Base-by-base conservation (phyloP, 352 stramenopile genomes). In the Globisporangium ultimum region DNA sequence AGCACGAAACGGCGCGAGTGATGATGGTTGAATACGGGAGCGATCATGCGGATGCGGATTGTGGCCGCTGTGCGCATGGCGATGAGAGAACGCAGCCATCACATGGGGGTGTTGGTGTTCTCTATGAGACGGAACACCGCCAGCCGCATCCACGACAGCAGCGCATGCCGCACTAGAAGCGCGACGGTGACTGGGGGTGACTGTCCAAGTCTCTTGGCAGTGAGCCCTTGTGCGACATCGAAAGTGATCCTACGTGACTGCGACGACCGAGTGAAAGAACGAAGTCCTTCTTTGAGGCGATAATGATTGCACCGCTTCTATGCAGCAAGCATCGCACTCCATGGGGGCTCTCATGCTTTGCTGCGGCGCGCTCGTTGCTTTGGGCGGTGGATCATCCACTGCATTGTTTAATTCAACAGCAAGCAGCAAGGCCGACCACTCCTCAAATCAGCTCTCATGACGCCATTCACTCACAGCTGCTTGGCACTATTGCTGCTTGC, bases 41-140 rank as follows among this genome's bases (percentile, higher is more conserved):
- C 4, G 40, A 45, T 45, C 28, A 6, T 36, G 8, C 28, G 5
- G 7, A 10, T 36, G 28, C 28, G 8, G 28, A 36, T 36, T 36
- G 28, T 5, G 28, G 28, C 28, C 28, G 28, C 28, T 36, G 4
- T 6, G 7, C 28, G 28, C 28, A 36, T 36, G 28, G 7, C 28
- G 28, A 36, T 5, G 28, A 36, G 28, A 36, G 28, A 36, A 36
- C 28, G 28, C 28, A 10, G 24, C 24, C 24, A 32, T 32, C 24
- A 32, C 24, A 32, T n/a, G 5, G 2, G 38, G 15, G 12, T 18
- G 40, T 10, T 49, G 50, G 14, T 24, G 22, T 50, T 62, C 56
- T 62, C 14, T 36, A 18, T 61, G 46, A 48, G 55, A 61, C 55
- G 55, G 46, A 55, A 2, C 46, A 6, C 18, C 4, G n/a, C 43